Evolutionary conservation across 192 early-diverging fungal species (phyloP).

Genomic region (Backusella parvicylindrica): DNA sequence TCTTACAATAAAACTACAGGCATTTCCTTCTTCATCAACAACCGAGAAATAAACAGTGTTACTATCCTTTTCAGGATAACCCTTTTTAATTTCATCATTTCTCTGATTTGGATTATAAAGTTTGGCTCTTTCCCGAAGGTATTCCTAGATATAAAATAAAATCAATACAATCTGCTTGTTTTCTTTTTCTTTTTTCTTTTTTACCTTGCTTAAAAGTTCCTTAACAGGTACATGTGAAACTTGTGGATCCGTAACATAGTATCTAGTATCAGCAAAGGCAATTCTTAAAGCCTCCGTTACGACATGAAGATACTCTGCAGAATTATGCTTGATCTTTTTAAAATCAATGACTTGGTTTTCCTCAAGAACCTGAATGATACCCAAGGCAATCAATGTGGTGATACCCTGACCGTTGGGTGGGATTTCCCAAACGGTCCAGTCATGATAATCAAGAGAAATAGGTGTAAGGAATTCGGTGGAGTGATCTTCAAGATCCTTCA

Average conservation of each 20-base stretch:
- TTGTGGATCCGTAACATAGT: constrained; percentile 67
- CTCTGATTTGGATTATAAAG: constrained; percentile 49
- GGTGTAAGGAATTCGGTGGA: constrained; percentile 48
- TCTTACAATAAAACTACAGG: constrained; percentile 74
- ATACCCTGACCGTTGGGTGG: constrained; percentile 78
- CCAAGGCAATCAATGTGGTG: constrained; percentile 66
- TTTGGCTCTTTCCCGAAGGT: constrained; percentile 53
- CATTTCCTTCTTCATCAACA: constrained; percentile 73
- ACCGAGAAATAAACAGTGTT: constrained; percentile 80
- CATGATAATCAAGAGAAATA: constrained; percentile 60
- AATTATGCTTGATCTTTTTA: constrained; percentile 45
- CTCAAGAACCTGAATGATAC: constrained; percentile 59
- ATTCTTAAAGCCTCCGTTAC: constrained; percentile 66
- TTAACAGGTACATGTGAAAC: constrained; percentile 44
- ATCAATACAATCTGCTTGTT: neutral
- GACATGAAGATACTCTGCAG: constrained; percentile 60
- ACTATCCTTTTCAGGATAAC: constrained; percentile 56
- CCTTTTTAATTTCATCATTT: constrained; percentile 47
- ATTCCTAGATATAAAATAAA: constrained; percentile 20
- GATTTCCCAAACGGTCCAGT: constrained; percentile 60
- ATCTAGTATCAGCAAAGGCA: constrained; percentile 75
- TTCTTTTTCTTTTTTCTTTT: neutral
- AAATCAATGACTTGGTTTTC: constrained; percentile 35
- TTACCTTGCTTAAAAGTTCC: constrained; percentile 49
- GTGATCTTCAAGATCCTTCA: constrained; percentile 62